A percentile compares a stretch with the other conserved stretches of the same genome.
phyloP scores from a whole-genome alignment of 1,139 yeast species.

The Trichomonascaceae sp. region DNA sequence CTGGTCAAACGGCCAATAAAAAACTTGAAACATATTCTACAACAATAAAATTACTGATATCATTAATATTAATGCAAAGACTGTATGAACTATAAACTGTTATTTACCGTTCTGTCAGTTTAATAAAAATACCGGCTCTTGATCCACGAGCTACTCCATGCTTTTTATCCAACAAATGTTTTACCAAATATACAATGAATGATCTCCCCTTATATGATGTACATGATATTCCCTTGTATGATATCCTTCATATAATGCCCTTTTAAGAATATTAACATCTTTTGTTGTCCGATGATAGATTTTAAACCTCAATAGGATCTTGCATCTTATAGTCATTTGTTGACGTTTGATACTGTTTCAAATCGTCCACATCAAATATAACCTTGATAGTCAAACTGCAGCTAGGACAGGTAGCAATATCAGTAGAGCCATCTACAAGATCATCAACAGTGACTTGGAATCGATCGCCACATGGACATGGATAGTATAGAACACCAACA shows the following conservation, averaged over 20 bases:
- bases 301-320: slow-evolving; percentile 2
- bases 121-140: not conserved
- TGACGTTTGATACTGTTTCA: slow-evolving; percentile 38
- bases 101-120: not conserved
- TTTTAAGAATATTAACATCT: too few species aligned
- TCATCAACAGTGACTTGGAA: slow-evolving; percentile 86
- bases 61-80: not conserved
- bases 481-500: slow-evolving; percentile 79
- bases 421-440: slow-evolving; percentile 77
- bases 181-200: not conserved
- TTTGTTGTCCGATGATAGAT: not conserved
- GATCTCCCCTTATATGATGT: not conserved
- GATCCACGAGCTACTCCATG: not conserved
- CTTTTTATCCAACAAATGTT: not conserved
- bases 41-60: not conserved
- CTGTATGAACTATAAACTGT: not conserved
- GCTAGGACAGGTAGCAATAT: slow-evolving; percentile 93
- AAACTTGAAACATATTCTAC: not conserved
- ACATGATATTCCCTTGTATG: too few species aligned
- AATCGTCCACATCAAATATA: slow-evolving; percentile 54
- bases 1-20: not conserved
- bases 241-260: too few species aligned
- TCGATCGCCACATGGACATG: slow-evolving; percentile 97
- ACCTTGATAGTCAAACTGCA: slow-evolving; percentile 92
- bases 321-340: not conserved